Evolutionary conservation across 306 rosid genomes (phyloP).

Genomic region (Quercus wislizeni): DNA sequence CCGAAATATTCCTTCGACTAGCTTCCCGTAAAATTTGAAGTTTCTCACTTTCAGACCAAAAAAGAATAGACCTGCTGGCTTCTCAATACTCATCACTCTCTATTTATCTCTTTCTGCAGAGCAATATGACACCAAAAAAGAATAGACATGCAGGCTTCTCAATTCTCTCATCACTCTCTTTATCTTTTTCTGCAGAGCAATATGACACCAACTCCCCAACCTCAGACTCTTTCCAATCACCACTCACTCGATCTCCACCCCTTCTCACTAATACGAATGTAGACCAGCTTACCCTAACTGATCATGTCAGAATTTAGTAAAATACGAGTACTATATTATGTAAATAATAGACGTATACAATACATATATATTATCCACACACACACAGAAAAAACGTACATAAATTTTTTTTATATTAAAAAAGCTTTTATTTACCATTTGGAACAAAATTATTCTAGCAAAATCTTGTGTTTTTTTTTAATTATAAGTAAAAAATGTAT

Average conservation of each 20-base stretch:
- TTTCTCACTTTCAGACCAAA: slow-evolving; percentile 16
- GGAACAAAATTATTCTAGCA: too few species aligned
- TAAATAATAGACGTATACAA: too few species aligned
- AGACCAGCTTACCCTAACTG: too few species aligned
- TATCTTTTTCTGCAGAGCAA: slow-evolving; percentile 41
- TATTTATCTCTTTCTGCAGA: slow-evolving; percentile 31
- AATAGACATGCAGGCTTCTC: slow-evolving; percentile 46
- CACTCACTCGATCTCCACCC: slow-evolving; percentile 26
- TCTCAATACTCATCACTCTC: slow-evolving; percentile 16
- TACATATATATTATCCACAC: too few species aligned
- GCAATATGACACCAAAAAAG: slow-evolving; percentile 21
- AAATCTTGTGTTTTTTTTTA: too few species aligned
- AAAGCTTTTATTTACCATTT: too few species aligned
- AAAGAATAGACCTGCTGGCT: slow-evolving; percentile 35
- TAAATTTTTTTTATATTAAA: too few species aligned
- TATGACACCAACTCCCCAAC: slow-evolving; percentile 73
- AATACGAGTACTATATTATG: too few species aligned
- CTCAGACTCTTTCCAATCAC: slow-evolving; percentile 52
- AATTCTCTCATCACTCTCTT: too few species aligned
- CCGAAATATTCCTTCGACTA: slow-evolving; percentile 66
- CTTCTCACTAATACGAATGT: neutral
- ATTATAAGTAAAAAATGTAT: too few species aligned
- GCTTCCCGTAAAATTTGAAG: slow-evolving; percentile 72
- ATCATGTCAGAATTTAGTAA: too few species aligned
- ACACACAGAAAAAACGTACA: too few species aligned